These are phyloP conservation scores for Helicocarpus griseus DNA, from an alignment of 2,329 filamentous ascomycete genomes.

Conservation along the genomic window DNA sequence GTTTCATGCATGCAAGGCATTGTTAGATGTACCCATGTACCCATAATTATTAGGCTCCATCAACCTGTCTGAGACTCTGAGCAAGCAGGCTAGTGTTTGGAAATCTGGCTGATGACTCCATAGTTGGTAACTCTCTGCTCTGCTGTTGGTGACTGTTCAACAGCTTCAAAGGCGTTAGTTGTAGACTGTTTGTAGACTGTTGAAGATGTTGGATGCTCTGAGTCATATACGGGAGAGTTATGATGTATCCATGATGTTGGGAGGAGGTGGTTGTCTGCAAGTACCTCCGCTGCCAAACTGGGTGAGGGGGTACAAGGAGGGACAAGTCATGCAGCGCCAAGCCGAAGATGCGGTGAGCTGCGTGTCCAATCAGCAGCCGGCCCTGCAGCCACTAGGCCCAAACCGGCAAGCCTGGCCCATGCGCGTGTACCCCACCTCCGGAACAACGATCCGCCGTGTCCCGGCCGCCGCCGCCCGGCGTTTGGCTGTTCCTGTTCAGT, in stretches of 20 bases:
- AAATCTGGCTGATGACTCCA: not conserved
- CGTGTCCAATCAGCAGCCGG: not conserved
- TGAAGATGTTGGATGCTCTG: not conserved
- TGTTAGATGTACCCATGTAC: not conserved
- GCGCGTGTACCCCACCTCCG: not conserved
- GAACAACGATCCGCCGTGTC: slow-evolving; percentile 9
- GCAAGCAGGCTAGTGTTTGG: not conserved
- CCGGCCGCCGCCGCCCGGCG: slow-evolving; percentile 4
- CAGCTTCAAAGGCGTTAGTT: not conserved
- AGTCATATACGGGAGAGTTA: not conserved
- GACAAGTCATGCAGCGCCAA: not conserved
- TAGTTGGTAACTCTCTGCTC: not conserved
- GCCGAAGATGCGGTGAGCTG: slow-evolving; percentile 7
- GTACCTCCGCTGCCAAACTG: slow-evolving; percentile 1
- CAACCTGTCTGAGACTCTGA: not conserved
- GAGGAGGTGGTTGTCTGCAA: not conserved
- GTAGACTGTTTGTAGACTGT: no score
- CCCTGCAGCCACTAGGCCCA: not conserved
- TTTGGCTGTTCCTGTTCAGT: no score
- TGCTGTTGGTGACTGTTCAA: not conserved
- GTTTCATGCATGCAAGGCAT: slow-evolving; percentile 2
- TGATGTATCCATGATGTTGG: no score
- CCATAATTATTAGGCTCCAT: not conserved
- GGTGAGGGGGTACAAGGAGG: not conserved
- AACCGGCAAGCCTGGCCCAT: not conserved